A percentile compares a stretch with the other conserved stretches of the same genome.
These are phyloP conservation scores for Colletotrichum sp. DNA, from an alignment of 2,329 filamentous ascomycete species.

Conservation along the genomic window DNA sequence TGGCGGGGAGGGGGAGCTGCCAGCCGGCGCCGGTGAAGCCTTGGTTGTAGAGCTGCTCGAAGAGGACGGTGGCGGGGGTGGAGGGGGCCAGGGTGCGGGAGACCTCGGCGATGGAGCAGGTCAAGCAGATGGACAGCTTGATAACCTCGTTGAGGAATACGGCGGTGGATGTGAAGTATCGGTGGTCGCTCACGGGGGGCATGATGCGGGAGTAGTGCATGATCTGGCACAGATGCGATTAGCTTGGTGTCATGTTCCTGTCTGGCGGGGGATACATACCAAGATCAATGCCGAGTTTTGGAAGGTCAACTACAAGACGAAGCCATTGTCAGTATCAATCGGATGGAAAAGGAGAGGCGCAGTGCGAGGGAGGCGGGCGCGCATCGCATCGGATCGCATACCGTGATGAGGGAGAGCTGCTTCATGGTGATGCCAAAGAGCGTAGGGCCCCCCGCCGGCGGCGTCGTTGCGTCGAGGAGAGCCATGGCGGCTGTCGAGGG, in stretches of 20 bases:
- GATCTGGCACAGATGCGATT: slow-evolving; percentile 56
- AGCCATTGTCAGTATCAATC: slow-evolving; percentile 21
- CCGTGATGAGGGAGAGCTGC: slow-evolving; percentile 61
- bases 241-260: background rate
- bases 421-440: slow-evolving; percentile 70
- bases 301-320: slow-evolving; percentile 67
- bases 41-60: too few species aligned
- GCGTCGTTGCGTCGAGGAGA: slow-evolving; percentile 42
- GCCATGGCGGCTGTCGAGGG: slow-evolving; percentile 38
- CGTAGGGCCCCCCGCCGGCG: slow-evolving; percentile 45
- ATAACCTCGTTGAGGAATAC: slow-evolving; percentile 93
- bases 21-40: too few species aligned
- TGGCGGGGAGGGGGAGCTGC: too few species aligned
- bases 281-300: slow-evolving; percentile 79
- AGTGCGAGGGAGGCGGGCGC: background rate
- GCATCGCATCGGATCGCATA: slow-evolving; percentile 17
- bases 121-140: slow-evolving; percentile 86
- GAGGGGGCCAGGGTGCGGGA: too few species aligned
- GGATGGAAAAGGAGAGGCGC: background rate
- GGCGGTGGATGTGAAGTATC: slow-evolving; percentile 92
- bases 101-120: slow-evolving; percentile 86
- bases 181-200: slow-evolving; percentile 81
- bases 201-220: slow-evolving; percentile 96
- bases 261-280: slow-evolving; percentile 41
- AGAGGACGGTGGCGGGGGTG: too few species aligned